These are phyloP conservation scores for Coprinopsis strossmayeri DNA, from an alignment of 768 basidiomycete species.

Conservation along the genomic window DNA sequence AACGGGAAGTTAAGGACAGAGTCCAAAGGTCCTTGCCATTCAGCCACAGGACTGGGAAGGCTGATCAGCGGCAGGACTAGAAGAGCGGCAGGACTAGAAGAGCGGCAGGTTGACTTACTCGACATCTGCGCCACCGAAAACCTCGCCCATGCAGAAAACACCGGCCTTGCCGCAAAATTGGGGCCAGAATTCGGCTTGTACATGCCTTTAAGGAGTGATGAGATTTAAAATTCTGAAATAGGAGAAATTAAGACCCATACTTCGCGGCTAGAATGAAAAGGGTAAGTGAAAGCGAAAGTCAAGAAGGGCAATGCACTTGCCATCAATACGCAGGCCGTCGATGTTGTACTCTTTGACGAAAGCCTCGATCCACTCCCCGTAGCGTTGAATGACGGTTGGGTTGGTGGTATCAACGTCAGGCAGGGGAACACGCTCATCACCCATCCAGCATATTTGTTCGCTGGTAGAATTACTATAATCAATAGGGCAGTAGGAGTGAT, in stretches of 20 bases:
- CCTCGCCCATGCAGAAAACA: slow-evolving; percentile 85
- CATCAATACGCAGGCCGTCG: slow-evolving; percentile 87
- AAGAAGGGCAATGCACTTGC: slow-evolving; percentile 18
- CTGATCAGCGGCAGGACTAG: not conserved
- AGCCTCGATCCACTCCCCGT: slow-evolving; percentile 60
- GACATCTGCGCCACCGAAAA: slow-evolving; percentile 49
- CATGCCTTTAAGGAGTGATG: slow-evolving; percentile 43
- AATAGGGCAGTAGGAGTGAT: slow-evolving; percentile 75
- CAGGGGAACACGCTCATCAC: slow-evolving; percentile 66
- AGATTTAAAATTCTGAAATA: slow-evolving; percentile 4
- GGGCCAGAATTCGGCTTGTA: slow-evolving; percentile 73
- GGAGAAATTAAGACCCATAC: slow-evolving; percentile 19
- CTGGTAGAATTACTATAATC: slow-evolving; percentile 64
- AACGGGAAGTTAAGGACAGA: slow-evolving; percentile 70
- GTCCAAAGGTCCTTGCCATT: slow-evolving; percentile 62
- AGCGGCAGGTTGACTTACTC: slow-evolving; percentile 28
- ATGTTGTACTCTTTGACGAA: slow-evolving; percentile 68
- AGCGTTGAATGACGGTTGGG: slow-evolving; percentile 51
- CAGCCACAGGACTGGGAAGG: slow-evolving; percentile 39
- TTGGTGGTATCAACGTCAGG: slow-evolving; percentile 78
- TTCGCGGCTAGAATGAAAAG: slow-evolving; percentile 31
- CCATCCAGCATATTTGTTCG: slow-evolving; percentile 78
- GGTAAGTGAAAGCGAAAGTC: slow-evolving; percentile 28
- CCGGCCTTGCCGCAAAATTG: slow-evolving; percentile 66
- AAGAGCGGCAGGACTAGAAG: not conserved